Base-by-base conservation (phyloP, 2,329 filamentous ascomycete species). In the Trichoderma atroviride region DNA sequence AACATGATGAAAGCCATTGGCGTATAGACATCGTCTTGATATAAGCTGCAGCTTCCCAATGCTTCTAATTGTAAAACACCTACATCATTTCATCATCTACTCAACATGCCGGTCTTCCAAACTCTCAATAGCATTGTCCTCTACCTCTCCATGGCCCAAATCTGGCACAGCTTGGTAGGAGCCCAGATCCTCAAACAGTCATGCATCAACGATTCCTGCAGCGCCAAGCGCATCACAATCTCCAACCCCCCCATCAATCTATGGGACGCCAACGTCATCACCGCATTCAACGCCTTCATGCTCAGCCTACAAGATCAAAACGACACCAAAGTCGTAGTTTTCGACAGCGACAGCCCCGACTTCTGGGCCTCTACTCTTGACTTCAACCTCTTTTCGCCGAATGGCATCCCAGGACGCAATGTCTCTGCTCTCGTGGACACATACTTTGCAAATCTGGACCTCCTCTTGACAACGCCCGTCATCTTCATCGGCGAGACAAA, bases 401-500 rank as follows among this genome's bases (percentile, higher is more conserved):
- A 10, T 11, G 61, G 31, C 3, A 56, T 56, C 5, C 61, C 50
- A 2, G 61, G 50, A 1, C 33, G 61, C 50, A 64, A 64, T 43
- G 2, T 9, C 3, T 43, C 61, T 3, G 9, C 33, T 4, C 52
- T 56, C 1, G 13, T 56, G 11, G 50, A 64, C 14, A 64, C 61
- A 24, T 64, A 64, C 33, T 64, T 56, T 64, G 33, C 50, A 9
- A 64, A 64, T 43, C 22, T 64, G 22, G 61, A 64, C 10, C 24
- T 64, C 33, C 50, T 64, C 33, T 31, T 43, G 16, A 40, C 33
- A 22, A 64, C 61, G 9, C 64, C 64, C 14, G 56, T 67, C n/a
- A 67, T 67, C 13, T 67, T 67, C 19, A 52, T 67, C 5, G 55
- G 40, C 22, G 64, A 67, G 43, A 22, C 52, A 5, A 67, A 67